phyloP scores from a whole-genome alignment of 106 monocot species.

The Hemerocallis citrina region DNA sequence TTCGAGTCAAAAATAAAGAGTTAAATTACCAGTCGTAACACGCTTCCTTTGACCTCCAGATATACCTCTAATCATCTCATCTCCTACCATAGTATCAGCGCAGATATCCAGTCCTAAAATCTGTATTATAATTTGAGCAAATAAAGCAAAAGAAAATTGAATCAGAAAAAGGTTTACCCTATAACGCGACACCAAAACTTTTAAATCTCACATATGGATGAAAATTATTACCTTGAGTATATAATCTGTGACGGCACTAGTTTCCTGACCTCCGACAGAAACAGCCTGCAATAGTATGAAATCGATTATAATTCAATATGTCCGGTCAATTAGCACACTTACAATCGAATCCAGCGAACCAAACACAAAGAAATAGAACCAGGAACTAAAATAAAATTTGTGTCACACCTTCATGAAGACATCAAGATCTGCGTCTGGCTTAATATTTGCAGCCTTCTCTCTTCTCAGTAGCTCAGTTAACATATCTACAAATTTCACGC shows the following conservation, averaged over 20 bases:
- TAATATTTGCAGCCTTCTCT: not conserved
- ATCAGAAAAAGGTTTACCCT: no score
- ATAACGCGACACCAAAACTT: no score
- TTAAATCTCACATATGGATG: not conserved
- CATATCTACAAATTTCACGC: constrained; percentile 13
- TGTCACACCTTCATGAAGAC: constrained; percentile 8
- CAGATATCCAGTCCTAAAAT: constrained; percentile 54
- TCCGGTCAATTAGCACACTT: no score
- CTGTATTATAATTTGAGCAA: not conserved
- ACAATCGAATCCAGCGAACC: no score
- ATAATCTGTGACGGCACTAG: constrained; percentile 39
- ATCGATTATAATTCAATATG: no score
- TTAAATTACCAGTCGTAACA: constrained; percentile 40
- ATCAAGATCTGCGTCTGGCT: constrained; percentile 11
- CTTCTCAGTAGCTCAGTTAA: constrained; percentile 19
- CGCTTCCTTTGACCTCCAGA: constrained; percentile 59
- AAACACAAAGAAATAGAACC: no score
- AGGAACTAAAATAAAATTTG: not conserved
- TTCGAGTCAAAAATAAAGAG: not conserved
- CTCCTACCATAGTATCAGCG: constrained; percentile 48
- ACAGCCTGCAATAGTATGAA: constrained; percentile 28
- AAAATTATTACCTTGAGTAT: constrained; percentile 35
- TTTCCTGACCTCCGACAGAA: constrained; percentile 36
- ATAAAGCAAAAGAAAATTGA: not conserved
- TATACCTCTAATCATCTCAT: constrained; percentile 47